Conservation (phyloP, 1,284 basidiomycete species). For the Ustilago vetiveriae region DNA sequence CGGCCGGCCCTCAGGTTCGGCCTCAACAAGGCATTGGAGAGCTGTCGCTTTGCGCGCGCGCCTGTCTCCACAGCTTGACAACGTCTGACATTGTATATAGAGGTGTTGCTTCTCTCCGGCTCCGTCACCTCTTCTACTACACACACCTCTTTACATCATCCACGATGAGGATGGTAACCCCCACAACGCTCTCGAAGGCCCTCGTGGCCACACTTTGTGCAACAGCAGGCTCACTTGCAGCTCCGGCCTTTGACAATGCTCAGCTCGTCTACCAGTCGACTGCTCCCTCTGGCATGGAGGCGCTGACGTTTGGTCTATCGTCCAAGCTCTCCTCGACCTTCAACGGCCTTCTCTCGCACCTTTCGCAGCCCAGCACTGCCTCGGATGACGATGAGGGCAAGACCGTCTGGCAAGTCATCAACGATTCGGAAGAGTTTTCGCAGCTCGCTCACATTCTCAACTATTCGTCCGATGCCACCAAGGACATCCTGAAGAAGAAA, state of each 20-base stretch:
- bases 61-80: no score
- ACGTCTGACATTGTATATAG: slow-evolving; percentile 8
- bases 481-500: slow-evolving; percentile 49
- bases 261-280: slow-evolving; percentile 18
- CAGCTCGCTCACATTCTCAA: slow-evolving; percentile 56
- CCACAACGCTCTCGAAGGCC: slow-evolving; percentile 7
- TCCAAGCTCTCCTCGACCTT: slow-evolving; percentile 31
- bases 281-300: slow-evolving; percentile 19
- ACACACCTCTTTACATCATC: neutral
- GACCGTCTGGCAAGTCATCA: slow-evolving; percentile 55
- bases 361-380: slow-evolving; percentile 6
- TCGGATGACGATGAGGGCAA: slow-evolving; percentile 23
- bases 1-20: no score
- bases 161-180: slow-evolving; percentile 24
- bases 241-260: slow-evolving; percentile 23
- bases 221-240: slow-evolving; percentile 8
- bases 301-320: slow-evolving; percentile 23
- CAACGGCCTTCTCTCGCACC: slow-evolving; percentile 6
- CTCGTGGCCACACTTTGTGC: slow-evolving; percentile 16
- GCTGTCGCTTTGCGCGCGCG: slow-evolving; percentile 9
- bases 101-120: neutral
- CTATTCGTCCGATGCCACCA: slow-evolving; percentile 52
- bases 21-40: neutral
- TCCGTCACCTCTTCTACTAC: neutral
- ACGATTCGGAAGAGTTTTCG: slow-evolving; percentile 39